Percentiles rank a stretch among this genome's conserved stretches.
phyloP scores from a whole-genome alignment of 208 protist genomes.

The Naegleria fowleri region DNA sequence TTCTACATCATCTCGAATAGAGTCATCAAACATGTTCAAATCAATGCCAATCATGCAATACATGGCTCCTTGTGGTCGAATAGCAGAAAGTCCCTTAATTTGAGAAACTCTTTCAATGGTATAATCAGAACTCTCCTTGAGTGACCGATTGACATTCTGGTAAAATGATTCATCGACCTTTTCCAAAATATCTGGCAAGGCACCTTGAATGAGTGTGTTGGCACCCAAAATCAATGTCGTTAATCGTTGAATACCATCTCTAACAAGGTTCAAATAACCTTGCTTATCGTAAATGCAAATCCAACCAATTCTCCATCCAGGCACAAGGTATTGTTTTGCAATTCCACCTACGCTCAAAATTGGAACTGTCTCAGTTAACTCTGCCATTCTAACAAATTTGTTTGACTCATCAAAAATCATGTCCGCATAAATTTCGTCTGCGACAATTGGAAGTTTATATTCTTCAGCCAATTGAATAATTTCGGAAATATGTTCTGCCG shows the following conservation, averaged over 20 bases:
- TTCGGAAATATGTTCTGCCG: constrained; percentile 62
- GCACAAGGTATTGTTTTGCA: constrained; percentile 79
- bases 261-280: constrained; percentile 14
- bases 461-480: constrained; percentile 71
- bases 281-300: constrained; percentile 61
- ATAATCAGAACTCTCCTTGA: constrained; percentile 57
- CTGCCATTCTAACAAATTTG: constrained; percentile 66
- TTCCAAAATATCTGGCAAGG: constrained; percentile 65
- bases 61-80: constrained; percentile 70
- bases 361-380: constrained; percentile 69
- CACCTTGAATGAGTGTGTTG: constrained; percentile 74
- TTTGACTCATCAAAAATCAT: constrained; percentile 68
- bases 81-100: constrained; percentile 54
- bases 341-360: constrained; percentile 72
- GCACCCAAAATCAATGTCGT: constrained; percentile 70
- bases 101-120: constrained; percentile 45
- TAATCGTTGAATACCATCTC: constrained; percentile 52
- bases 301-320: constrained; percentile 85
- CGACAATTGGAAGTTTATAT: constrained; percentile 74
- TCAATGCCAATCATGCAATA: constrained; percentile 79
- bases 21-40: constrained; percentile 52
- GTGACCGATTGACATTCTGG: constrained; percentile 35
- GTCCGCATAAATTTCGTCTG: constrained; percentile 88
- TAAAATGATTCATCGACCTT: constrained; percentile 58
- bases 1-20: constrained; percentile 59